A percentile compares a stretch with the other conserved stretches of the same genome.
Conservation (phyloP, 495 filamentous ascomycete species). For the Neurospora sp. region DNA sequence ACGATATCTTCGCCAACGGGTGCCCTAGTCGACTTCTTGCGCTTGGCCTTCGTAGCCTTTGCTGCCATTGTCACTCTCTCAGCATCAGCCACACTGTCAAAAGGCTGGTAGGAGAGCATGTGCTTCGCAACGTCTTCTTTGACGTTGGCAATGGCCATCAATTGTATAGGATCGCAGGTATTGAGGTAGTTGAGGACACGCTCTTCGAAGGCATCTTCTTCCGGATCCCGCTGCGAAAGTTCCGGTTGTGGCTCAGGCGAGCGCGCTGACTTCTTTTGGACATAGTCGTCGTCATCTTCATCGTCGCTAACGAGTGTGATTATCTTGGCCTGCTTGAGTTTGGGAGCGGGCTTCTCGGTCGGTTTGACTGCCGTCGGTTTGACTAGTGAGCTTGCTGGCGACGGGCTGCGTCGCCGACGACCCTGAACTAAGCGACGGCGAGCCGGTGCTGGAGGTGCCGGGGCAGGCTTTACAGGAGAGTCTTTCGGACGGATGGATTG, state of each 20-base stretch:
- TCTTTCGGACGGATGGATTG: conserved; percentile 7
- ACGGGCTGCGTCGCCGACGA: conserved; percentile 11
- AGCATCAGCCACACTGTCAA: conserved; percentile 50
- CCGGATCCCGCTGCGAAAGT: neutral
- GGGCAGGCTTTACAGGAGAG: neutral
- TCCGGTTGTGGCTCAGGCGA: conserved; percentile 7
- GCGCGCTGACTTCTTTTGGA: conserved; percentile 6
- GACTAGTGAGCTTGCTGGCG: conserved; percentile 9
- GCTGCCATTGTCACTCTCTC: conserved; percentile 45
- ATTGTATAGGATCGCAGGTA: conserved; percentile 55
- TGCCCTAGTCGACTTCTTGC: conserved; percentile 23
- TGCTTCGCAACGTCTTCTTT: conserved; percentile 54
- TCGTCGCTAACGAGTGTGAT: conserved; percentile 23
- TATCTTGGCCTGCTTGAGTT: conserved; percentile 1
- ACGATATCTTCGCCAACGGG: conserved; percentile 32
- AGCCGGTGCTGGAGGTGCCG: conserved; percentile 5
- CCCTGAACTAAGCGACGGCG: conserved; percentile 23
- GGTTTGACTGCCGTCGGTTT: conserved; percentile 8
- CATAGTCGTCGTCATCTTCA: conserved; percentile 14
- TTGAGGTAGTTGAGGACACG: conserved; percentile 75
- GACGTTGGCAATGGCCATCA: conserved; percentile 67
- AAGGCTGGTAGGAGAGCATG: conserved; percentile 62
- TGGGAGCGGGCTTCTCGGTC: neutral
- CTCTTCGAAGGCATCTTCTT: conserved; percentile 17
- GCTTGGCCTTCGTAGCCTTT: conserved; percentile 14